Evolutionary conservation across 176 grass and related monocot species (phyloP), one percentile per base, ranked within the genome.

Genomic region (Phragmites australis): DNA sequence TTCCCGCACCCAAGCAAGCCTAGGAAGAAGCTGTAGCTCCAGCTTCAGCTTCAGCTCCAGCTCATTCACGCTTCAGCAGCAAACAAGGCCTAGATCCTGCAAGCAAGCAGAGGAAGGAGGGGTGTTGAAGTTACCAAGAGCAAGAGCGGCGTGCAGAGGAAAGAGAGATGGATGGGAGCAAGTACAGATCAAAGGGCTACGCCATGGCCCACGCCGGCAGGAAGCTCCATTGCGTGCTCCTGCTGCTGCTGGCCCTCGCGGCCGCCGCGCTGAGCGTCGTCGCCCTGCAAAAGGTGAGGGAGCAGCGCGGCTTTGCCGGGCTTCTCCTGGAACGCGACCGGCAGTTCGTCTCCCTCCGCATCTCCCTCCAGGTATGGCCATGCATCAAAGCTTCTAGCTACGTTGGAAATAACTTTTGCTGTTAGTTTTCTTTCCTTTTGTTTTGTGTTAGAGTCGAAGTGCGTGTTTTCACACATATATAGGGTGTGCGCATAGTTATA

Each of bases 261-360:
- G 81, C 70, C 0, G 81, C 88, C 0, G 77, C 88, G 43, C 26
- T 97, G 56, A 86, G 90, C 67, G 31, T 88, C 19, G 81, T 91
- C 0, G 69, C 93, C 70, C 82, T 93, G 62, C 88, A 98, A 43
- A 98, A 94, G 83, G 87, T 86, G 52, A 73, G 90, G 84, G 96
- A 98, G 84, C 86, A 76, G 56, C 90, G 81, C 1, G 43, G 87
- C 32, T 85, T 91, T 15, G 51, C 80, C 10, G 67, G 81, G 27
- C 77, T 85, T 34, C 81, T 98, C 23, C 86, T 81, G 69, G 90
- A 98, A n/a, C 83, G 86, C 5, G 92, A 93, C 41, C 66, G 61
- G 56, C 88, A 93, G 66, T 49, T 94, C 45, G 52, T 94, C 56
- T 85, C 96, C 40, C 61, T 93, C 4, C 81, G 90, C 54, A 62